Conservation (phyloP, 1,139 yeast genomes). For the Sugiyamaella xylanicola region DNA sequence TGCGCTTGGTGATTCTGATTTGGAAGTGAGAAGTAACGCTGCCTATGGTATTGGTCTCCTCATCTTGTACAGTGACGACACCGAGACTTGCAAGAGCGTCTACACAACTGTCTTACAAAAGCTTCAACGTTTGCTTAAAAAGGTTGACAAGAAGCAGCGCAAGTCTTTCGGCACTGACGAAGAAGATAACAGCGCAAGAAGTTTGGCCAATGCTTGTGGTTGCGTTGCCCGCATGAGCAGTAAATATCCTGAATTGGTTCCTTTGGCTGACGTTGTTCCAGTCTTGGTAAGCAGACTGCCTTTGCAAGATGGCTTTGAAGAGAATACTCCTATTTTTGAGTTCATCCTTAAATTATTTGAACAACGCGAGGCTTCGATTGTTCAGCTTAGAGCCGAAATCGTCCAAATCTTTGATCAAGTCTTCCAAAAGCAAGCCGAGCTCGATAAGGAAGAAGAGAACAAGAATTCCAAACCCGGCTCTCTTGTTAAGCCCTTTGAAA, state of each 20-base stretch:
- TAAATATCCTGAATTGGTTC: constrained; percentile 71
- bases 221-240: constrained; percentile 92
- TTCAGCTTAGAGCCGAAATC: constrained; percentile 61
- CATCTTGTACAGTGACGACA: constrained; percentile 55
- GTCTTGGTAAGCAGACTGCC: constrained; percentile 81
- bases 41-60: constrained; percentile 94
- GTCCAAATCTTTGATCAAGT: constrained; percentile 70
- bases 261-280: constrained; percentile 77
- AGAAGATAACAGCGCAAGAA: constrained; percentile 78
- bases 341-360: constrained; percentile 73
- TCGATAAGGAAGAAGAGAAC: constrained; percentile 66
- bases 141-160: constrained; percentile 63
- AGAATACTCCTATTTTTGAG: constrained; percentile 86
- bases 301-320: constrained; percentile 85
- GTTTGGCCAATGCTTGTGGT: constrained; percentile 94
- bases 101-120: constrained; percentile 73
- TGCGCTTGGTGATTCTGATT: constrained; percentile 74
- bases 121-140: constrained; percentile 74
- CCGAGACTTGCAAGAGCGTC: constrained; percentile 59
- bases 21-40: constrained; percentile 92
- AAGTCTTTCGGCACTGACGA: constrained; percentile 56
- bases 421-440: constrained; percentile 70
- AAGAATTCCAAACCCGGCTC: constrained; percentile 58
- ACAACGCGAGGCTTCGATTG: constrained; percentile 58
- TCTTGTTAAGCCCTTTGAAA: constrained; percentile 67